Base-by-base conservation (phyloP, 2,329 filamentous ascomycete genomes). In the Colletotrichum chlorophyti region DNA sequence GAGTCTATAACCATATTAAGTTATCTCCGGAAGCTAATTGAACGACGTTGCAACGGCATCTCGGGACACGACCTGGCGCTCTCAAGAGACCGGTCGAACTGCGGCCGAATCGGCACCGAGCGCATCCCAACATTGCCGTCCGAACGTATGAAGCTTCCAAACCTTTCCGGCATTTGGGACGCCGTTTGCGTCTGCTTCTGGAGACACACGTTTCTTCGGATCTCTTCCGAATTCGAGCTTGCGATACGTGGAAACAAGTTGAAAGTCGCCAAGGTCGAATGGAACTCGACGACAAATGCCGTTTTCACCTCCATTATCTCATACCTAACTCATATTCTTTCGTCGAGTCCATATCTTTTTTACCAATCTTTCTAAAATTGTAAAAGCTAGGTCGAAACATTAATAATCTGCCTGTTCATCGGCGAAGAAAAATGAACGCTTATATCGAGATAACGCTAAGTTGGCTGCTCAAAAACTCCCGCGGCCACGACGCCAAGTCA, bases 401-500 rank as follows among this genome's bases (percentile, higher is more conserved):
- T 9, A 27, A 11, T n/a, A 9, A 23, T 4, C 6, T 21, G 19
- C 11, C 15, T n/a, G n/a, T 31, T 4, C 24, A 17, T 6, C n/a
- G 26, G 15, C 19, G n/a, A n/a, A n/a, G 21, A 21, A 42, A 9
- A 17, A 69, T 70, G 64, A 58, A 61, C 11, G 58, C 63, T 2
- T 72, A 71, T 55, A 58, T 77, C 40, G 76, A 78, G 62, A 64
- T 71, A 7, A 59, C 65, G 1, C 64, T 73, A 21, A 69, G 73
- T n/a, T 77, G 74, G 72, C 65, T 78, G n/a, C 71, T 78, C 55
- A 67, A 67, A 55, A 72, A 67, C 57, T 67, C 66, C 53, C 75
- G 68, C 47, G 73, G 70, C 32, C 72, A 67, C 29, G 76, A 78
- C 49, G 70, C 63, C 32, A 75, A 74, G 60, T 67, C 68, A 38